A percentile compares a stretch with the other conserved stretches of the same genome.
Evolutionary conservation across 2,329 filamentous ascomycete species (phyloP).

Genomic region (Trichoderma breve): DNA sequence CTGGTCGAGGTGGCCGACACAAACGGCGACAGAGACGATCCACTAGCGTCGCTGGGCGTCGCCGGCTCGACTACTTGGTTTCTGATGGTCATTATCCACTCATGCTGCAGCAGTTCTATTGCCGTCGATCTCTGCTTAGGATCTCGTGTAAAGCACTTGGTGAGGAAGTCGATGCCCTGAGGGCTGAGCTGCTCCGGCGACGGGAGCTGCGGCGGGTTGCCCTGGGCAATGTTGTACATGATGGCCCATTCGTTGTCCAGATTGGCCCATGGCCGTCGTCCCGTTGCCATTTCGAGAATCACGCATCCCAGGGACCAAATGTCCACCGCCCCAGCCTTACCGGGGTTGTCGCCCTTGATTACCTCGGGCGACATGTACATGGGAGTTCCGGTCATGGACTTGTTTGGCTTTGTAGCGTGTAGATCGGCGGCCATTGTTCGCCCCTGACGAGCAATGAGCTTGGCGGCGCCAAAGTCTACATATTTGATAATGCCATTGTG

Average conservation of each 20-base stretch:
- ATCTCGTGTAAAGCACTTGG: conserved; percentile 82
- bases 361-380: conserved; percentile 99
- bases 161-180: conserved; percentile 82
- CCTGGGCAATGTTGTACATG: conserved; percentile 99
- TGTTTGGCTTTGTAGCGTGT: conserved; percentile 64
- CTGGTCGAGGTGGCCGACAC: conserved; percentile 33
- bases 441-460: conserved; percentile 91
- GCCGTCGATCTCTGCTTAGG: conserved; percentile 76
- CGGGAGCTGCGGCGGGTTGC: conserved; percentile 86
- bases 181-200: conserved; percentile 78
- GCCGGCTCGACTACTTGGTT: conserved; percentile 63
- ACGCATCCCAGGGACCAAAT: conserved; percentile 97
- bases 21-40: conserved; percentile 40
- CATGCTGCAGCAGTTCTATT: conserved; percentile 86
- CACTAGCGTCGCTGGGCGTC: conserved; percentile 58
- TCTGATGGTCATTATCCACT: conserved; percentile 75
- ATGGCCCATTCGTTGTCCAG: conserved; percentile 99
- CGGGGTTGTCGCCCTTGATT: conserved; percentile 82
- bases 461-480: conserved; percentile 96
- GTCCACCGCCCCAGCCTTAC: conserved; percentile 83
- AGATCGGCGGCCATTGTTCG: conserved; percentile 71
- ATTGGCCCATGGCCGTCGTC: conserved; percentile 87
- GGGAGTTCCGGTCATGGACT: conserved; percentile 94
- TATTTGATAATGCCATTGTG: conserved; percentile 99
- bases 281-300: conserved; percentile 95